A percentile compares a stretch with the other conserved stretches of the same genome.
phyloP scores from a whole-genome alignment of 1,284 basidiomycete genomes.

The Marasmius tenuissimus region DNA sequence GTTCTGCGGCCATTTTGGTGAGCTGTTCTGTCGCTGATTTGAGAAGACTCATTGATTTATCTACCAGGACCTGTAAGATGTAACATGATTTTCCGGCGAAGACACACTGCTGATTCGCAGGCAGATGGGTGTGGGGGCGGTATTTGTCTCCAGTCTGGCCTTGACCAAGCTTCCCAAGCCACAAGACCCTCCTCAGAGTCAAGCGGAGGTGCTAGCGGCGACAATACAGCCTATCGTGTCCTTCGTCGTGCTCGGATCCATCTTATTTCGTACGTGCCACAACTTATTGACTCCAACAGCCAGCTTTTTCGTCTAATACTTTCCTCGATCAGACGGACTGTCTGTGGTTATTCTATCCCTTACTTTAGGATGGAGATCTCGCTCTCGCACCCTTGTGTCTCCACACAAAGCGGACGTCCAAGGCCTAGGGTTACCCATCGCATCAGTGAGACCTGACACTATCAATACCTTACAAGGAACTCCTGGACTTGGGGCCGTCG shows the following conservation, averaged over 20 bases:
- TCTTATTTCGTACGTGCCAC: slow-evolving; percentile 66
- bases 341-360: neutral
- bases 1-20: slow-evolving; percentile 88
- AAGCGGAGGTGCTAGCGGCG: slow-evolving; percentile 70
- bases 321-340: neutral
- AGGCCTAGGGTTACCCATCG: neutral
- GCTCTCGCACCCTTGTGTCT: neutral
- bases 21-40: slow-evolving; percentile 10
- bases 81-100: neutral
- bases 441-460: neutral
- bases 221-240: slow-evolving; percentile 79
- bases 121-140: slow-evolving; percentile 79
- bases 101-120: neutral
- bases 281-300: neutral
- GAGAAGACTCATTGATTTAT: slow-evolving; percentile 4
- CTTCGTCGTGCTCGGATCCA: slow-evolving; percentile 83
- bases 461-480: neutral
- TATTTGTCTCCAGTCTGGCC: slow-evolving; percentile 85
- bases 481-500: too few species aligned
- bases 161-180: slow-evolving; percentile 65
- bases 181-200: slow-evolving; percentile 54
- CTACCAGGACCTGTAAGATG: slow-evolving; percentile 53
- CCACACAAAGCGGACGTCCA: neutral
- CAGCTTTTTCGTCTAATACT: neutral
- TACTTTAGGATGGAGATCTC: neutral